A percentile compares a stretch with the other conserved stretches of the same genome.
Evolutionary conservation across 2,329 filamentous ascomycete genomes (phyloP).

Genomic region (Cryphonectria parasitica): DNA sequence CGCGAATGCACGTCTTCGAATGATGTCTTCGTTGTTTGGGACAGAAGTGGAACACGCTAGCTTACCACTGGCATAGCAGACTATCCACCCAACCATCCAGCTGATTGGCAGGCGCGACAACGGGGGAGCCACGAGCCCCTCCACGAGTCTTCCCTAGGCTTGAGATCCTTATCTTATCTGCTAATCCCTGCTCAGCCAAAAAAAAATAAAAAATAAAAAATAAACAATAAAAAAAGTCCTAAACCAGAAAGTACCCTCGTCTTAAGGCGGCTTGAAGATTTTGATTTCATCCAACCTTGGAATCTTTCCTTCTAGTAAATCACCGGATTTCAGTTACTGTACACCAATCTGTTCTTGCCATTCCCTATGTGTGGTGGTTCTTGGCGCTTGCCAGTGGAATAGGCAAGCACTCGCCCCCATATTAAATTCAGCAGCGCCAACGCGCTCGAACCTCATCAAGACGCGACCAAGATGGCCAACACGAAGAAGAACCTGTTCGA

Average conservation of each 20-base stretch:
- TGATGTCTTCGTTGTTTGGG: too few relatives aligned
- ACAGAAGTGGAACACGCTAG: too few relatives aligned
- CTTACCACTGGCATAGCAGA: too few relatives aligned
- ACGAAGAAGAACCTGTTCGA: slow-evolving; percentile 57
- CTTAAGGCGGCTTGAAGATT: neutral
- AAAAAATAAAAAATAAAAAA: too few relatives aligned
- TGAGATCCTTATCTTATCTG: neutral
- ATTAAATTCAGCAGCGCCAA: neutral
- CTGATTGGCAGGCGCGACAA: too few relatives aligned
- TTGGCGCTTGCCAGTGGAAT: neutral
- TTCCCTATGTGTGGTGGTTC: neutral
- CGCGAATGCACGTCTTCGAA: too few relatives aligned
- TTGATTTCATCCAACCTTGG: too few relatives aligned
- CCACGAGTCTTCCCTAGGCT: neutral
- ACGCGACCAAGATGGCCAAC: slow-evolving; percentile 37
- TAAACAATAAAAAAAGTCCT: neutral
- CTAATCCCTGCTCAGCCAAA: neutral
- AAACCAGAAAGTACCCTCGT: neutral
- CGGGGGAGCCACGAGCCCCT: too few relatives aligned
- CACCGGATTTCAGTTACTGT: too few relatives aligned
- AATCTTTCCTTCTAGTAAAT: neutral
- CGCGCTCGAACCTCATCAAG: neutral
- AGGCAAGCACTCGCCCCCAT: slow-evolving; percentile 1
- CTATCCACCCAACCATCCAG: too few relatives aligned
- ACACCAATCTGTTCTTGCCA: neutral